These are phyloP conservation scores for Diaporthe sp. DNA, from an alignment of 2,329 filamentous ascomycete genomes.

Conservation along the genomic window DNA sequence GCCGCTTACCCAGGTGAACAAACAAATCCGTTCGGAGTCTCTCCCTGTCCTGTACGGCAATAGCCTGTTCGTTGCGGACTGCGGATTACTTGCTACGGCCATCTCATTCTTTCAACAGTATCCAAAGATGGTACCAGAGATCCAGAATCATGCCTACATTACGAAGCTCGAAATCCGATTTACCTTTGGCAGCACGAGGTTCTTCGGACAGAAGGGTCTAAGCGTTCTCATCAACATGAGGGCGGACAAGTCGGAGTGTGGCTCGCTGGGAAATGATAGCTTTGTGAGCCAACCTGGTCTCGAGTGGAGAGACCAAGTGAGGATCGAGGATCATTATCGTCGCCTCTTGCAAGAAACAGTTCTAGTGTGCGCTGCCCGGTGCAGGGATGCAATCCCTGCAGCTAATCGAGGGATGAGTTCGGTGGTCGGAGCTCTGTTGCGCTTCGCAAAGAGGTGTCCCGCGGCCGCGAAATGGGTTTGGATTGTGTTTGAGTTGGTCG, in stretches of 20 bases:
- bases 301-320: neutral
- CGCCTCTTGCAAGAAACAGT: too few relatives aligned
- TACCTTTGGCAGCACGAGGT: neutral
- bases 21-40: neutral
- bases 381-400: too few relatives aligned
- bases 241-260: neutral
- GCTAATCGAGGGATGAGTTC: neutral
- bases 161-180: neutral
- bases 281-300: neutral
- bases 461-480: neutral
- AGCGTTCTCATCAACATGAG: neutral
- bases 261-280: too few relatives aligned
- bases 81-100: rapidly evolving
- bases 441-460: neutral
- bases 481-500: neutral
- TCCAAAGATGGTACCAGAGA: neutral
- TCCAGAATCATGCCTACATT: neutral
- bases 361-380: too few relatives aligned
- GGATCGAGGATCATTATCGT: neutral
- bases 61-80: neutral
- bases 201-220: rapidly evolving
- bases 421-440: neutral
- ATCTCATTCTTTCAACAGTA: too few relatives aligned
- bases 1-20: neutral
- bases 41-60: neutral